phyloP scores from a whole-genome alignment of 1,139 yeast genomes.

The Taiozyma onychis region DNA sequence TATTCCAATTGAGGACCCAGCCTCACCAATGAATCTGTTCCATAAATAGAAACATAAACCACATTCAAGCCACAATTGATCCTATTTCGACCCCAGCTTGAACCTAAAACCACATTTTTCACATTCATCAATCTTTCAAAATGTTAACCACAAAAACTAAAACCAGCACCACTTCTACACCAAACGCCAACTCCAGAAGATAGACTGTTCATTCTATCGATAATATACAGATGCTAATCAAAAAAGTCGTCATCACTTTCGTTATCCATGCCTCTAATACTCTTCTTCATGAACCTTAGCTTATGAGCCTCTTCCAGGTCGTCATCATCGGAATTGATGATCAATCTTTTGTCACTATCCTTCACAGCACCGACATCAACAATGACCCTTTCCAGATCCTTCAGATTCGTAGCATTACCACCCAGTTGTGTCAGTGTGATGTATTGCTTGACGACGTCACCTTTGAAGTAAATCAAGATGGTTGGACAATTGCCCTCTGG shows the following conservation, averaged over 20 bases:
- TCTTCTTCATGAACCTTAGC: constrained; percentile 49
- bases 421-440: constrained; percentile 79
- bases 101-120: neutral
- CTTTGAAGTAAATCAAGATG: constrained; percentile 68
- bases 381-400: constrained; percentile 67
- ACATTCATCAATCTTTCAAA: neutral
- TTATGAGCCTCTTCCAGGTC: constrained; percentile 42
- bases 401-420: constrained; percentile 66
- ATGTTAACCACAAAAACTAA: neutral
- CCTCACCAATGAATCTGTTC: neutral
- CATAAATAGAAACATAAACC: neutral
- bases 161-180: neutral
- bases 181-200: neutral
- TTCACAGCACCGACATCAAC: constrained; percentile 61
- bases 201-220: neutral
- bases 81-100: neutral
- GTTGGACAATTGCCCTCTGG: constrained; percentile 93
- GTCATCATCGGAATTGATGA: constrained; percentile 58
- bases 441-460: constrained; percentile 70
- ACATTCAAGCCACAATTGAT: neutral
- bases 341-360: constrained; percentile 59
- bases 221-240: neutral
- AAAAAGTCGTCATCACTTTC: constrained; percentile 40
- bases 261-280: constrained; percentile 37
- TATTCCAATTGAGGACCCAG: neutral